These are phyloP conservation scores for Clitopilus passeckerianus DNA, from an alignment of 768 basidiomycete species.

Conservation along the genomic window DNA sequence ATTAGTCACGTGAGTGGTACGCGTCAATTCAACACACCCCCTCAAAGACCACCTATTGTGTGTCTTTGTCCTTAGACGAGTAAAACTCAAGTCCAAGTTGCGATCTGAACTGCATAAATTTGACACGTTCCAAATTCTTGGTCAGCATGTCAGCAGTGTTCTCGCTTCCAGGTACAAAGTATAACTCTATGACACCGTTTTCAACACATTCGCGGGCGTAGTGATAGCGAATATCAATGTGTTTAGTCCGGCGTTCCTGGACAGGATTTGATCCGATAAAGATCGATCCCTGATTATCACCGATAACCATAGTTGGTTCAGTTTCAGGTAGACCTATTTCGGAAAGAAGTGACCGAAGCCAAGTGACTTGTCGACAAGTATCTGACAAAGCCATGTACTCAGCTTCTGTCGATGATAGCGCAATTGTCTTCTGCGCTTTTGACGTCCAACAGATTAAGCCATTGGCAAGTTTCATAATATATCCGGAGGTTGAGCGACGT, in stretches of 20 bases:
- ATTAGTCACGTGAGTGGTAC: no score
- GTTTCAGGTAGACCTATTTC: conserved; percentile 15
- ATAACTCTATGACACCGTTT: background rate
- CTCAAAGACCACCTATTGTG: no score
- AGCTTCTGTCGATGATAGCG: conserved; percentile 29
- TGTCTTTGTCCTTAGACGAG: no score
- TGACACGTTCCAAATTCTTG: background rate
- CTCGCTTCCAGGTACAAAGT: conserved; percentile 1
- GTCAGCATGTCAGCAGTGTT: conserved; percentile 9
- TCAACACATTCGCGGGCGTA: conserved; percentile 7
- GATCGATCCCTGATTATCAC: conserved; percentile 18
- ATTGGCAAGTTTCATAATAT: conserved; percentile 22
- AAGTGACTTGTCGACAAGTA: conserved; percentile 18
- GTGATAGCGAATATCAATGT: conserved; percentile 9
- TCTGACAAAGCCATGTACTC: conserved; percentile 27
- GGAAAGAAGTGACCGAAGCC: conserved; percentile 18
- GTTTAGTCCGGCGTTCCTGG: conserved; percentile 3
- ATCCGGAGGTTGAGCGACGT: conserved; percentile 26
- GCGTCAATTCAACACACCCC: no score
- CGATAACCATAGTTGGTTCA: conserved; percentile 7
- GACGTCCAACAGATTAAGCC: conserved; percentile 28
- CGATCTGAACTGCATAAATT: no score
- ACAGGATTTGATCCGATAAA: conserved; percentile 6
- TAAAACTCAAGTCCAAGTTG: no score
- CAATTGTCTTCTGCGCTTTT: conserved; percentile 25